phyloP scores from a whole-genome alignment of 2,329 filamentous ascomycete genomes.

The Cladosporium sphaerospermum region DNA sequence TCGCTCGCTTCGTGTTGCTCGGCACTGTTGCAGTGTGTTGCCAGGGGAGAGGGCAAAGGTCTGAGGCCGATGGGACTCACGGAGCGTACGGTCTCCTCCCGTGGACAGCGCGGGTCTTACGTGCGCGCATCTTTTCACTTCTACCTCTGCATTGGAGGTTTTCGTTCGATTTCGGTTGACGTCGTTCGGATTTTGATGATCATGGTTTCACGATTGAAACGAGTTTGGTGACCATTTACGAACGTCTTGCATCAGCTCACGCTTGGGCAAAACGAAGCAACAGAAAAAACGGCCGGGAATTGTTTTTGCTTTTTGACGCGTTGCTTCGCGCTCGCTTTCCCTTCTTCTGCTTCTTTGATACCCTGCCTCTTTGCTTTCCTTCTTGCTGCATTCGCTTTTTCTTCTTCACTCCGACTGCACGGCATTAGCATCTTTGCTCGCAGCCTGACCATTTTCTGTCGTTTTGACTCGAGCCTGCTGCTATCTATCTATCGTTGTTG shows the following conservation, averaged over 20 bases:
- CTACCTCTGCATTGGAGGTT: background rate
- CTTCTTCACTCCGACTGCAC: background rate
- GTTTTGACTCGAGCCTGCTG: too few relatives aligned
- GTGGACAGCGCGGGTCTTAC: constrained; percentile 23
- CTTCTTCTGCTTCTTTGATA: background rate
- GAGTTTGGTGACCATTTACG: too few relatives aligned
- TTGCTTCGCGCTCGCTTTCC: background rate
- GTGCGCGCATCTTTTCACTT: constrained; percentile 16
- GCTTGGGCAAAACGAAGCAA: background rate
- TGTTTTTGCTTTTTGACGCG: background rate
- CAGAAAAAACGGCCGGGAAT: background rate
- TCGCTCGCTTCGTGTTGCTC: constrained; percentile 8
- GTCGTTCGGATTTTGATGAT: too few relatives aligned
- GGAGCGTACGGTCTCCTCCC: constrained; percentile 25
- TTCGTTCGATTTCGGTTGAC: too few relatives aligned
- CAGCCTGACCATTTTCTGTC: too few relatives aligned
- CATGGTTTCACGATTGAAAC: too few relatives aligned
- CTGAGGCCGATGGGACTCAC: constrained; percentile 16
- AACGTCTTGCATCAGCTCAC: too few relatives aligned
- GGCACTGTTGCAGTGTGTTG: constrained; percentile 3
- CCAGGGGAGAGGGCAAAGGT: background rate
- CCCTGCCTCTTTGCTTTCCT: background rate
- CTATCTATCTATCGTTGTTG: too few relatives aligned
- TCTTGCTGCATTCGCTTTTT: background rate
- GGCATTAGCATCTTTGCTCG: too few relatives aligned